Evolutionary conservation across 345 rosid genomes (phyloP), one percentile per base, ranked within the genome.

Genomic region (Laguncularia racemosa): DNA sequence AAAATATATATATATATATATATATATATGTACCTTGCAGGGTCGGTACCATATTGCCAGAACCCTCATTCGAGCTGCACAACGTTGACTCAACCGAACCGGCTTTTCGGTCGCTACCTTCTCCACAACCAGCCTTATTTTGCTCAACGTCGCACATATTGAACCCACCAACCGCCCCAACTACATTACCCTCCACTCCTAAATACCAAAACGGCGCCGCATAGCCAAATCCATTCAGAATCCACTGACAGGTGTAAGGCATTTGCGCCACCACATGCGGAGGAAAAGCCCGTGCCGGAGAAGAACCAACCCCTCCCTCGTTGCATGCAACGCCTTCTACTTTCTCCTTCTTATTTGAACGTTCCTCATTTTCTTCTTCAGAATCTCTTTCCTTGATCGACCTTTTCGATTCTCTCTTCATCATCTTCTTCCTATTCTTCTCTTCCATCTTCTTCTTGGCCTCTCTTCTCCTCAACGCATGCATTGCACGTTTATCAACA

Each of bases 391-490:
- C 64, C 64, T 43, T 16, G 17, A 15, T 14, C 17, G 18, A 15
- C 18, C 51, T 19, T 48, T 48, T 46, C 50, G 17, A 49, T 43
- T 17, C 50, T 57, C 50, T 33, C 50, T 2, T n/a, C 17, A 26
- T 15, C 60, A 23, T 57, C 45, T 20, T 63, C 65, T 53, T 74
- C 58, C 68, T 66, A 55, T 66, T 73, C 67, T 68, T 81, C 62
- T 71, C 59, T 51, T 67, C 83, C 46, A 81, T 68, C 64, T 80
- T 76, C 77, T 53, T 80, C 80, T 47, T 70, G 15, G 76, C 77
- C 52, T 74, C 82, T 12, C 69, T 76, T 56, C 78, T 69, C 55
- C 74, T 54, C 47, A 64, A 50, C 64, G 68, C 82, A 18, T 68
- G 78, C 40, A 62, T 50, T 73, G 73, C 79, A 7, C 72, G 59